Percentiles rank a stretch among this genome's conserved stretches.
These are phyloP conservation scores for Leccinum incarnatum DNA, from an alignment of 768 basidiomycete genomes.

Conservation along the genomic window DNA sequence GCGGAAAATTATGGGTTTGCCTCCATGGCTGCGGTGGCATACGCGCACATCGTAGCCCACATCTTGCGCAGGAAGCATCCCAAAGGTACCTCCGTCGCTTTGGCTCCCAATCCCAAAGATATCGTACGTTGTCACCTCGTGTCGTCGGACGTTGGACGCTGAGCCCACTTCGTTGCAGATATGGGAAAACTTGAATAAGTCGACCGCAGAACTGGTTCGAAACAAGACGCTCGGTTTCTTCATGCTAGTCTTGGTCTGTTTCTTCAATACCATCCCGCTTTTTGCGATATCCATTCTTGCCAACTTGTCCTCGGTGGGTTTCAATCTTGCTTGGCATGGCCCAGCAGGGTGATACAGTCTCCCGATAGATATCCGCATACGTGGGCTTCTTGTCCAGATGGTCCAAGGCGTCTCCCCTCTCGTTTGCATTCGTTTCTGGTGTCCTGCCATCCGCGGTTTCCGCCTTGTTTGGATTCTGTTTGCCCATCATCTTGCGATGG, in stretches of 20 bases:
- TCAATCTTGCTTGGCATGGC: neutral
- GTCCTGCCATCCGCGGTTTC: slow-evolving; percentile 88
- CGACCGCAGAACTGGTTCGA: slow-evolving; percentile 60
- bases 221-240: slow-evolving; percentile 76
- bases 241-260: slow-evolving; percentile 75
- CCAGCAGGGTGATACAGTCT: slow-evolving; percentile 1
- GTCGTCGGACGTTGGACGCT: neutral
- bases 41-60: slow-evolving; percentile 82
- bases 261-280: slow-evolving; percentile 92
- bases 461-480: slow-evolving; percentile 83
- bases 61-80: slow-evolving; percentile 65
- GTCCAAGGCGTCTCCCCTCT: slow-evolving; percentile 55
- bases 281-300: slow-evolving; percentile 88
- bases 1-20: slow-evolving; percentile 92
- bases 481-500: slow-evolving; percentile 90
- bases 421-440: slow-evolving; percentile 89
- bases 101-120: slow-evolving; percentile 89
- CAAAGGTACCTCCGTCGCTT: slow-evolving; percentile 64
- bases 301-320: slow-evolving; percentile 76
- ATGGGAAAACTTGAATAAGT: slow-evolving; percentile 86
- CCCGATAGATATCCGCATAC: slow-evolving; percentile 42
- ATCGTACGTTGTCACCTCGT: slow-evolving; percentile 44
- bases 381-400: slow-evolving; percentile 76
- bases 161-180: slow-evolving; percentile 46
- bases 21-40: slow-evolving; percentile 84